Evolutionary conservation across 768 basidiomycete species (phyloP).

Genomic region (Tulasnella sp.): DNA sequence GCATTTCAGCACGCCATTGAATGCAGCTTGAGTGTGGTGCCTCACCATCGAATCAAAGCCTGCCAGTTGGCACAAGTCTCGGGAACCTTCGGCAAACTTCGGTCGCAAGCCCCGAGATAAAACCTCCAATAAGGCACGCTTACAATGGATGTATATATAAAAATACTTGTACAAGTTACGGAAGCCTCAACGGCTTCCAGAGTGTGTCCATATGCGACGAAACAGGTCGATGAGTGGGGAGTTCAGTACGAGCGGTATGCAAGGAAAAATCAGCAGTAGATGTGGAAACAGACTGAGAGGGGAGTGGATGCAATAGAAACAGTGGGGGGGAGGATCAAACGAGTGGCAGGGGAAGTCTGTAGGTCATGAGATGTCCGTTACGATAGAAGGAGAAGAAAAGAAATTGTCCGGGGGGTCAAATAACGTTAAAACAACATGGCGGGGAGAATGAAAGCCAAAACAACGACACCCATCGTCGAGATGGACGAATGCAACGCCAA

Average conservation of each 20-base stretch:
- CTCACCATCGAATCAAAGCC: not conserved
- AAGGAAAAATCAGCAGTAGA: not conserved
- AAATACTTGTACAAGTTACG: not conserved
- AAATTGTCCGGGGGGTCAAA: not conserved
- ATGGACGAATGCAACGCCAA: not conserved
- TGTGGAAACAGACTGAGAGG: not conserved
- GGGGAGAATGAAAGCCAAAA: not conserved
- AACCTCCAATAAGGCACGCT: not conserved
- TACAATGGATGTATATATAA: not conserved
- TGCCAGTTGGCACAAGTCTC: not conserved
- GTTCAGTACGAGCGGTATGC: not conserved
- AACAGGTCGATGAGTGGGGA: not conserved
- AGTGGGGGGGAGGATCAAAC: not conserved
- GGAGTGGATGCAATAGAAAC: not conserved
- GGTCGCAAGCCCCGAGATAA: not conserved
- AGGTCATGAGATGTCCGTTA: not conserved
- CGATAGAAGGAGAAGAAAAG: not conserved
- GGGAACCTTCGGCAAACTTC: too few relatives aligned
- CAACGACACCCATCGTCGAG: not conserved
- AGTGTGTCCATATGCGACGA: conserved; percentile 23
- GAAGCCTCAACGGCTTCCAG: not conserved
- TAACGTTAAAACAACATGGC: not conserved
- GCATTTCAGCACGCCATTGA: not conserved
- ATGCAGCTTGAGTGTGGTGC: too few relatives aligned
- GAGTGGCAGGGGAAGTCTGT: not conserved